These are phyloP conservation scores for Pythium aristosporum DNA, from an alignment of 352 stramenopile genomes.

Conservation along the genomic window DNA sequence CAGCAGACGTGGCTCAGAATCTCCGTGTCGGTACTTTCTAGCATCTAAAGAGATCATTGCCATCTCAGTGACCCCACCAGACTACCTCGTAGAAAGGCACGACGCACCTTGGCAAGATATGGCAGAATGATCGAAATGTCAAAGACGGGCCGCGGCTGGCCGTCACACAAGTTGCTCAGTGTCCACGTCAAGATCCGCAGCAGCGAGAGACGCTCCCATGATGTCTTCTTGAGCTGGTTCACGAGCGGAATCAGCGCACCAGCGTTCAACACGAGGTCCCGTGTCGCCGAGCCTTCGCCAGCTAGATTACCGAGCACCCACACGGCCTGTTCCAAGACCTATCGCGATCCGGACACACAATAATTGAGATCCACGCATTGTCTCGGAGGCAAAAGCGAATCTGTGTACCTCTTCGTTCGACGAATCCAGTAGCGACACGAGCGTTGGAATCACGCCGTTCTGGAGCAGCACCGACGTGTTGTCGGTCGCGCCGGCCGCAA, in stretches of 20 bases:
- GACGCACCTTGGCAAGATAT: slow-evolving; percentile 65
- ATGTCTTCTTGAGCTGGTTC: slow-evolving; percentile 87
- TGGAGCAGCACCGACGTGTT: slow-evolving; percentile 92
- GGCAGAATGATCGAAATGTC: slow-evolving; percentile 89
- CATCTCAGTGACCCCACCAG: not conserved
- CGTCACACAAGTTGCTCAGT: slow-evolving; percentile 92
- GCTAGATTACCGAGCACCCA: slow-evolving; percentile 93
- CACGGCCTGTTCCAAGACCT: slow-evolving; percentile 92
- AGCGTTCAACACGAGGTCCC: slow-evolving; percentile 86
- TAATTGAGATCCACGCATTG: slow-evolving; percentile 6
- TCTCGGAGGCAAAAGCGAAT: not conserved
- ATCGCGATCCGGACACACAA: not conserved
- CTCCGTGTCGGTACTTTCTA: slow-evolving; percentile 94
- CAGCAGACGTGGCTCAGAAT: slow-evolving; percentile 95
- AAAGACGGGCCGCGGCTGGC: slow-evolving; percentile 86
- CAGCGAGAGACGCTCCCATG: slow-evolving; percentile 79
- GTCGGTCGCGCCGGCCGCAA: slow-evolving; percentile 90
- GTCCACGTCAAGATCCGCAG: slow-evolving; percentile 92
- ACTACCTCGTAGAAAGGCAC: not conserved
- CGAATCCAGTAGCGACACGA: slow-evolving; percentile 89
- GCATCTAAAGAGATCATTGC: slow-evolving; percentile 52
- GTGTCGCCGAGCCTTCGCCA: slow-evolving; percentile 84
- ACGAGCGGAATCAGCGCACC: slow-evolving; percentile 84
- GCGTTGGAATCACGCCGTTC: slow-evolving; percentile 89
- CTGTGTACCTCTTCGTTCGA: slow-evolving; percentile 86